Conservation (phyloP, 2,329 filamentous ascomycete species). For the Dactylellina haptotyla region DNA sequence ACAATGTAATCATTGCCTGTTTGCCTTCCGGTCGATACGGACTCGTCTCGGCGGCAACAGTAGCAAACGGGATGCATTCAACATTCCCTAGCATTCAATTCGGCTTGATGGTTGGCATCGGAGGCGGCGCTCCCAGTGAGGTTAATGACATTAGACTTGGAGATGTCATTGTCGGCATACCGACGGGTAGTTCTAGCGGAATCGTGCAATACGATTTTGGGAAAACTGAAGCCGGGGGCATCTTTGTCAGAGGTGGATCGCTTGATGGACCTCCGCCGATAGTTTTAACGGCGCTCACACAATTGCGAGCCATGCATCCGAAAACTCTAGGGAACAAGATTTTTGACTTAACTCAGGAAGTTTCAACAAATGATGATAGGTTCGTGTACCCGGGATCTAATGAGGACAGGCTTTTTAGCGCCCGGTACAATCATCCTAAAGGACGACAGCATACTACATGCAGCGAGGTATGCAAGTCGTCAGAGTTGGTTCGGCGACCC, state of each 20-base stretch:
- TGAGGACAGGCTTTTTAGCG: slow-evolving; percentile 1
- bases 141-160: slow-evolving; percentile 23
- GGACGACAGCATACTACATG: neutral
- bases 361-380: neutral
- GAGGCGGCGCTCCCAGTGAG: neutral
- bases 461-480: neutral
- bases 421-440: neutral
- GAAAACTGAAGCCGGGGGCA: neutral
- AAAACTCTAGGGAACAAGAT: neutral
- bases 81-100: slow-evolving; percentile 7
- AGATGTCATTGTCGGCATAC: slow-evolving; percentile 20
- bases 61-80: neutral
- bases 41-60: slow-evolving; percentile 8
- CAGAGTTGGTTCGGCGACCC: neutral
- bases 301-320: neutral
- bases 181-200: neutral
- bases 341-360: neutral
- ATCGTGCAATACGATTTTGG: slow-evolving; percentile 25
- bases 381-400: neutral
- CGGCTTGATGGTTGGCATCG: slow-evolving; percentile 23
- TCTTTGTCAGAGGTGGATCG: neutral
- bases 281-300: neutral
- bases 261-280: neutral
- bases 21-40: slow-evolving; percentile 9
- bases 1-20: slow-evolving; percentile 30